These are phyloP conservation scores for Lasiodiplodia sp. DNA, from an alignment of 2,329 filamentous ascomycete genomes.

Conservation along the genomic window DNA sequence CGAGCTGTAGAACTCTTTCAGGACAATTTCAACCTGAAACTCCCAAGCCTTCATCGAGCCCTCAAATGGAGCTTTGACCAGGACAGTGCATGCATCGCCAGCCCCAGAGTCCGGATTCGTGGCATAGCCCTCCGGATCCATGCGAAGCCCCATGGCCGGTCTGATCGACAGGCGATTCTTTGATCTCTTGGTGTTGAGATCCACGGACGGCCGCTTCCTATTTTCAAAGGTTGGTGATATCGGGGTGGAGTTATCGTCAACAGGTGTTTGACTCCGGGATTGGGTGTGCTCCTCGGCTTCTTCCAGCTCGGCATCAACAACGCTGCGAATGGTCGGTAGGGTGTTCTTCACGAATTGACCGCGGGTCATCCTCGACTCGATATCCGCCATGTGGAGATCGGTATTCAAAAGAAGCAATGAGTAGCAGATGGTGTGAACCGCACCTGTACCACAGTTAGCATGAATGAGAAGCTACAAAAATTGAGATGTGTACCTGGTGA, in stretches of 20 bases:
- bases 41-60: slow-evolving; percentile 85
- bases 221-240: slow-evolving; percentile 23
- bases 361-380: slow-evolving; percentile 95
- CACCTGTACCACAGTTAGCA: slow-evolving; percentile 62
- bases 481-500: slow-evolving; percentile 65
- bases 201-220: slow-evolving; percentile 13
- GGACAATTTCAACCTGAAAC: slow-evolving; percentile 83
- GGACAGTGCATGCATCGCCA: slow-evolving; percentile 70
- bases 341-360: slow-evolving; percentile 97
- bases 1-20: slow-evolving; percentile 90
- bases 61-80: slow-evolving; percentile 79
- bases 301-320: slow-evolving; percentile 64
- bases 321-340: slow-evolving; percentile 82
- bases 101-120: slow-evolving; percentile 45
- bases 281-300: slow-evolving; percentile 12
- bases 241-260: slow-evolving; percentile 18
- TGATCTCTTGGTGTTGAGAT: slow-evolving; percentile 33
- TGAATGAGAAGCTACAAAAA: background rate
- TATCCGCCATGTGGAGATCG: slow-evolving; percentile 92
- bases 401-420: slow-evolving; percentile 95
- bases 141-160: slow-evolving; percentile 33
- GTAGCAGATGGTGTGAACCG: slow-evolving; percentile 97
- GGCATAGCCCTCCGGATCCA: slow-evolving; percentile 44
- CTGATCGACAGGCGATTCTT: slow-evolving; percentile 38
- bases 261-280: slow-evolving; percentile 8